Conservation (phyloP, 202 grass and related monocot genomes). For the Setaria italica region DNA sequence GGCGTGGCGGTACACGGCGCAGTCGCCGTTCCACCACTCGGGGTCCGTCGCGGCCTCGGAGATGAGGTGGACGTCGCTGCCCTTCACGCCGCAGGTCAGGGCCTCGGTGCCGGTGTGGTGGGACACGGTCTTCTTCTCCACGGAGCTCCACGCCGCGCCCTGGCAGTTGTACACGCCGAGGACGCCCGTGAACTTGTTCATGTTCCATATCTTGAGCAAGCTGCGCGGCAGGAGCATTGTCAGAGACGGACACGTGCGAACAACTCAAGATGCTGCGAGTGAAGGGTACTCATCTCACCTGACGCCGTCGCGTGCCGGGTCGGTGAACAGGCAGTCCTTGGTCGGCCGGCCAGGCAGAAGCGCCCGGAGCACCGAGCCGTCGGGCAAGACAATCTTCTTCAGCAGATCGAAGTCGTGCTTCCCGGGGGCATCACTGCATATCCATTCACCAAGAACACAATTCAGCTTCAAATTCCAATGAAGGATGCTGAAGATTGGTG, state of each 20-base stretch:
- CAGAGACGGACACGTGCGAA: background rate
- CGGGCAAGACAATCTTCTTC: slow-evolving; percentile 83
- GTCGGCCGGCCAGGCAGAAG: slow-evolving; percentile 75
- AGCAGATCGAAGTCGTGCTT: slow-evolving; percentile 86
- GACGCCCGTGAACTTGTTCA: slow-evolving; percentile 86
- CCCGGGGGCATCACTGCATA: slow-evolving; percentile 73
- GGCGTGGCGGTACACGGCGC: slow-evolving; percentile 62
- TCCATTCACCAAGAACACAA: slow-evolving; percentile 23
- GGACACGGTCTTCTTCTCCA: slow-evolving; percentile 81
- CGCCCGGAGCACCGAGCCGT: slow-evolving; percentile 73
- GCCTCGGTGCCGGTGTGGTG: slow-evolving; percentile 49
- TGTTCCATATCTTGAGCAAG: slow-evolving; percentile 97
- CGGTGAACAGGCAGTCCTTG: slow-evolving; percentile 78
- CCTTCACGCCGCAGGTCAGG: slow-evolving; percentile 54
- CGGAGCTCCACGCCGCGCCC: slow-evolving; percentile 81
- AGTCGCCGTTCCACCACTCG: slow-evolving; percentile 80
- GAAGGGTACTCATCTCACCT: slow-evolving; percentile 44
- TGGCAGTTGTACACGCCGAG: slow-evolving; percentile 93
- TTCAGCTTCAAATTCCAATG: background rate
- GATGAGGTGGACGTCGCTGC: slow-evolving; percentile 77
- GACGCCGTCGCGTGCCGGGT: slow-evolving; percentile 74
- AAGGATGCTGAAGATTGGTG: background rate
- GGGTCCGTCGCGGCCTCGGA: slow-evolving; percentile 65
- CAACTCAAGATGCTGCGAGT: background rate
- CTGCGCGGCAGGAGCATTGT: slow-evolving; percentile 24